Base-by-base conservation (phyloP, 257 asterid species). In the Henckelia pumila region DNA sequence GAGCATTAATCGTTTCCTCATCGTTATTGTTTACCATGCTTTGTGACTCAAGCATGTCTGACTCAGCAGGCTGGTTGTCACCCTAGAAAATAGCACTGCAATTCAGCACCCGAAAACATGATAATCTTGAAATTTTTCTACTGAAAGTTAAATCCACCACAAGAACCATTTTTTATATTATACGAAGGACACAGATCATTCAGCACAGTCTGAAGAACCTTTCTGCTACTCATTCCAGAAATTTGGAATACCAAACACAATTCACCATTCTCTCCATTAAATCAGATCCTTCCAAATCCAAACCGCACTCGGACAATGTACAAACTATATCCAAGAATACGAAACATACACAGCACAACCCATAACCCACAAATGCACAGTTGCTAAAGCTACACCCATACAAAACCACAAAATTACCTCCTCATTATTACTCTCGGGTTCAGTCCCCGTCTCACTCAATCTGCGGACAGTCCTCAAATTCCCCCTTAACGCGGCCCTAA, bases 341-440 rank as follows among this genome's bases (percentile, higher is more conserved):
- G 6, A 22, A 2, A 21, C 23, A 71, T 14, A 26, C 30, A 33
- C 29, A 62, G 19, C 10, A 29, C 7, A 64, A 52, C 7, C 9
- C 16, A 37, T 30, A 32, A 20, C 64, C 24, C 28, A 29, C n/a
- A 67, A 56, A 9, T 28, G 25, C 33, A 22, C 21, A 35, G 47
- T 59, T 35, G 26, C 50, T 11, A 60, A 9, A 49, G 26, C 17
- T 56, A 55, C n/a, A 35, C 62, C 24, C 3, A 20, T 35, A 23
- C 30, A 68, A 61, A 61, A 33, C 61, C 63, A 60, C 28, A 24
- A 63, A 63, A 30, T 28, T 82, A 86, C 99, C 89, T 83, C 80
- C 13, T 81, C 90, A 37, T 79, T 77, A 63, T 83, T 71, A 74
- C 81, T 78, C 76, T 84, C 95, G 3, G 89, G 85, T 56, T 86